Evolutionary conservation across 352 stramenopile genomes (phyloP), one percentile per base, ranked within the genome.

Genomic region (Pilasporangium apinafurcum): DNA sequence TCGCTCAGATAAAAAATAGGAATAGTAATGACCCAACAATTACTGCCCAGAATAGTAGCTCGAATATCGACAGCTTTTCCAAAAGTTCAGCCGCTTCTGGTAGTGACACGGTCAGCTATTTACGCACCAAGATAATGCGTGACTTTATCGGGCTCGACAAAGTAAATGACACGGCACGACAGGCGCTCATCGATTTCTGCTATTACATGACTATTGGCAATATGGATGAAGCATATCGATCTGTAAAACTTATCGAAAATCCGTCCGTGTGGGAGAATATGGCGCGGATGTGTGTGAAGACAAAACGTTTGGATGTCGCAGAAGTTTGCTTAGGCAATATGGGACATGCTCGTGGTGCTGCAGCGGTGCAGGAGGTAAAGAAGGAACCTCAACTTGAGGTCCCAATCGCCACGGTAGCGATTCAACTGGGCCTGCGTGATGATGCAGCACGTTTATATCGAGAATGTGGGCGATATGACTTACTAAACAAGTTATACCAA

Each of bases 251-350:
- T 18, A 96, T 98, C 50, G 76, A 96, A 35, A 97, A 88, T 48
- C 56, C 84, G 13, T 87, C 74, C 0, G 94, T 98, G 20, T 98
- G 94, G 94, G 83, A 96, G 42, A 98, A 97, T 57, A 97, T 98
- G 86, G 92, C 91, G 14, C 83, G 95, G 37, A 98, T 97, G 80
- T 98, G 93, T 57, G 88, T 98, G 42, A 97, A 98, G 59, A 97
- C 88, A 22, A 97, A 95, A 58, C 79, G 92, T 0, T 65, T 98
- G 14, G 93, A 98, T 53, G 86, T 98, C 4, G 88, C 91, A 2
- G 80, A 98, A 57, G 78, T 97, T 8, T 98, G 94, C 53, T 65
- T 98, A 3, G 83, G 83, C 2, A 96, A 98, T 53, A 98, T 98
- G 92, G 88, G 88, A 5, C 86, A 98, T 42, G 83, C 81, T 6